Evolutionary conservation across 768 basidiomycete species (phyloP).

Genomic region (Boletus barrowsii): DNA sequence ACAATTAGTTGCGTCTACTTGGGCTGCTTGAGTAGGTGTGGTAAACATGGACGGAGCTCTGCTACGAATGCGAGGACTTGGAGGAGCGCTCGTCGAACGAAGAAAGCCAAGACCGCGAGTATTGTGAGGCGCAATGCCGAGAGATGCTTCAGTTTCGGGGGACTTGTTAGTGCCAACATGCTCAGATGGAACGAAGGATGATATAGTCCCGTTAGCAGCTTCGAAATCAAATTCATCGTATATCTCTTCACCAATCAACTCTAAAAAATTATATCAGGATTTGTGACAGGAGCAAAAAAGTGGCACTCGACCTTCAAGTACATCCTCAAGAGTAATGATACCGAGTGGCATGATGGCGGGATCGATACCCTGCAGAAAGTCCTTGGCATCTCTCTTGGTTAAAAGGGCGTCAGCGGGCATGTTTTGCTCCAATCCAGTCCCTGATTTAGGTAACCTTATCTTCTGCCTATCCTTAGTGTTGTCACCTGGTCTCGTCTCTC

Average conservation of each 20-base stretch:
- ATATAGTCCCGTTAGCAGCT: conserved; percentile 59
- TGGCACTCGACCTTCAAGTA: conserved; percentile 66
- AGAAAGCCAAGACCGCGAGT: conserved; percentile 50
- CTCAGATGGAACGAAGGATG: conserved; percentile 38
- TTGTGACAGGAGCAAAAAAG: neutral
- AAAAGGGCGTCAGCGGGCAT: conserved; percentile 89
- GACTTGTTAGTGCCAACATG: conserved; percentile 32
- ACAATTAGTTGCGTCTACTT: neutral
- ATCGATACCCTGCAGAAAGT: conserved; percentile 82
- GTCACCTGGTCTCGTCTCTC: conserved; percentile 15
- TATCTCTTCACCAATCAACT: conserved; percentile 90
- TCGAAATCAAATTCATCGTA: conserved; percentile 87
- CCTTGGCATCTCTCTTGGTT: conserved; percentile 69
- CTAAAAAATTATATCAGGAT: conserved; percentile 36
- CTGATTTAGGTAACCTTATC: conserved; percentile 27
- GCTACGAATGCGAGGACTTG: conserved; percentile 40
- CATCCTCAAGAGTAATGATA: conserved; percentile 91
- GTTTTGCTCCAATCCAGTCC: conserved; percentile 65
- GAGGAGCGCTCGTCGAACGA: conserved; percentile 57
- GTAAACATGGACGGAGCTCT: conserved; percentile 5
- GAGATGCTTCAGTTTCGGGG: conserved; percentile 17
- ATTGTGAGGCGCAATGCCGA: conserved; percentile 20
- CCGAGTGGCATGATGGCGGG: conserved; percentile 82
- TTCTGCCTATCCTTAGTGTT: conserved; percentile 24
- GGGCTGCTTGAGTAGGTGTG: conserved; percentile 2